Evolutionary conservation across 225 moss, liverwort and hornwort genomes (phyloP).

Genomic region (Pseudisothecium myosuroides): DNA sequence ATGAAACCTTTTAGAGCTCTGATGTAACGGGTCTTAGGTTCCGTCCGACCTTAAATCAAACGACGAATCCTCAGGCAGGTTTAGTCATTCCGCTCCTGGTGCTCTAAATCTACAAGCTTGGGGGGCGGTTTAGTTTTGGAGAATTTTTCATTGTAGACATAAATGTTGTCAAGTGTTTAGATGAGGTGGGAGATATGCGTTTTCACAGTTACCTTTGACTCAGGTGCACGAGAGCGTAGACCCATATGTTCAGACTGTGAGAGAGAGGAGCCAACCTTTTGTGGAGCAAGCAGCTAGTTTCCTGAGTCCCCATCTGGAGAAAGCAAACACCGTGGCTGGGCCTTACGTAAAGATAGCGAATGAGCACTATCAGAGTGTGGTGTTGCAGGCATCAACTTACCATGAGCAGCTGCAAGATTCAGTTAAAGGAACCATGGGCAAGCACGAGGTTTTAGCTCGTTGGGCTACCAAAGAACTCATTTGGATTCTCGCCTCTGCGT

Average conservation of each 20-base stretch:
- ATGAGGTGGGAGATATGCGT: not conserved
- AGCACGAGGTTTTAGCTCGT: constrained; percentile 33
- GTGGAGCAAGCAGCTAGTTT: constrained; percentile 55
- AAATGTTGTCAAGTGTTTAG: not conserved
- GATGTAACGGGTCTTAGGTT: not conserved
- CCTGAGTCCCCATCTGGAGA: constrained; percentile 50
- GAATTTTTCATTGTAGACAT: not conserved
- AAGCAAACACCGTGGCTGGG: constrained; percentile 35
- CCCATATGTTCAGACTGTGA: constrained; percentile 51
- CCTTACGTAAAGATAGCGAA: constrained; percentile 62
- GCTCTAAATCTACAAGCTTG: not conserved
- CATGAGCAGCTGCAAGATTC: constrained; percentile 73
- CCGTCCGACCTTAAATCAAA: not conserved
- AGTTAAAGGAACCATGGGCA: constrained; percentile 49
- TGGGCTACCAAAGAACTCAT: constrained; percentile 64
- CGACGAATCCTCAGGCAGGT: not conserved
- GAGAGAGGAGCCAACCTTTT: constrained; percentile 53
- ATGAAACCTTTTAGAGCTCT: not conserved
- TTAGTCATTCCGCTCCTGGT: not conserved
- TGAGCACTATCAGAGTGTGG: constrained; percentile 45
- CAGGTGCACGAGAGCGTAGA: constrained; percentile 53
- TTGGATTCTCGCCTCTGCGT: constrained; percentile 67
- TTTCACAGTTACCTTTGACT: not conserved
- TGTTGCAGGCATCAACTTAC: constrained; percentile 47
- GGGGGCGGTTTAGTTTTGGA: not conserved